A percentile compares a stretch with the other conserved stretches of the same genome.
Conservation (phyloP, 2,329 filamentous ascomycete genomes). For the Rutstroemia sp. region DNA sequence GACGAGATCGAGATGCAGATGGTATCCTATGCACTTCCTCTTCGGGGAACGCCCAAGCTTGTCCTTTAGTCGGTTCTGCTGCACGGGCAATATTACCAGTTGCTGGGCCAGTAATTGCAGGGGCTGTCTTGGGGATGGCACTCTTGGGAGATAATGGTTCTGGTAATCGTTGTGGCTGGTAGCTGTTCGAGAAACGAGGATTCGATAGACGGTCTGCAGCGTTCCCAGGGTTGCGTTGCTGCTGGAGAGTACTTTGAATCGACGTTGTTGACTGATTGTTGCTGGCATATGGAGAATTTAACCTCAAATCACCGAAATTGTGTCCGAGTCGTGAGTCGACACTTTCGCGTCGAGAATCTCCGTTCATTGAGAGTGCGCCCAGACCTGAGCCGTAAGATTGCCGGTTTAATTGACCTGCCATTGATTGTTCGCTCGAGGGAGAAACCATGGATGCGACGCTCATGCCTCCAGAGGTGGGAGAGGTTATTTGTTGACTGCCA, state of each 20-base stretch:
- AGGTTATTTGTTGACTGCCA: slow-evolving; percentile 41
- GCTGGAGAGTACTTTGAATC: slow-evolving; percentile 62
- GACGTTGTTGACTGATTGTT: slow-evolving; percentile 72
- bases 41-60: slow-evolving; percentile 78
- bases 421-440: slow-evolving; percentile 37
- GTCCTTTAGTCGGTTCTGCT: slow-evolving; percentile 73
- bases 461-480: slow-evolving; percentile 52
- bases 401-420: slow-evolving; percentile 18
- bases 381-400: slow-evolving; percentile 14
- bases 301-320: slow-evolving; percentile 60
- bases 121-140: slow-evolving; percentile 55
- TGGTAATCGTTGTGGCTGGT: slow-evolving; percentile 47
- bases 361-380: slow-evolving; percentile 20
- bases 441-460: slow-evolving; percentile 60
- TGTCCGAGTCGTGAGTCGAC: slow-evolving; percentile 74
- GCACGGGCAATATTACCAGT: slow-evolving; percentile 60
- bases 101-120: slow-evolving; percentile 66
- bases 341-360: slow-evolving; percentile 60
- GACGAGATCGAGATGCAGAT: slow-evolving; percentile 39
- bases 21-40: slow-evolving; percentile 51
- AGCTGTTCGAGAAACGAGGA: slow-evolving; percentile 55
- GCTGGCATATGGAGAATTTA: slow-evolving; percentile 66
- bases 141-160: slow-evolving; percentile 13
- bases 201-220: slow-evolving; percentile 39
- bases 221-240: slow-evolving; percentile 52